Percentiles rank a stretch among this genome's conserved stretches.
These are phyloP conservation scores for Zasmidium citrigriseum DNA, from an alignment of 2,329 filamentous ascomycete genomes.

Conservation along the genomic window DNA sequence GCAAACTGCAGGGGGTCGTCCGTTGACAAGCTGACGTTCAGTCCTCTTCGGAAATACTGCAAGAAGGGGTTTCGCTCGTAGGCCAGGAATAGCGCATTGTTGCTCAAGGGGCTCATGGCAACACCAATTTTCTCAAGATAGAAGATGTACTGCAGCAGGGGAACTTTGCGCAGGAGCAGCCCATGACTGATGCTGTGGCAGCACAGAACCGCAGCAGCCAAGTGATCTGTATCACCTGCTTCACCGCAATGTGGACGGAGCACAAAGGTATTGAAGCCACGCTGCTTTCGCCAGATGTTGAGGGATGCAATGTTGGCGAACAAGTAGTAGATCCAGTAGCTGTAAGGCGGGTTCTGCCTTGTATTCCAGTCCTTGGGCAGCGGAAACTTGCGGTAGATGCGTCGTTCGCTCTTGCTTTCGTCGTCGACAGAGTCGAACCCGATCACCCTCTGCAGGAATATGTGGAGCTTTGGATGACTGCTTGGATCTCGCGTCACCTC, in stretches of 20 bases:
- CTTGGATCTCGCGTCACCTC: slow-evolving; percentile 87
- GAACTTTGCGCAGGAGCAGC: slow-evolving; percentile 87
- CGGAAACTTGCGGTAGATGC: slow-evolving; percentile 94
- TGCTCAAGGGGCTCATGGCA: slow-evolving; percentile 98
- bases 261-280: slow-evolving; percentile 94
- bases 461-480: slow-evolving; percentile 86
- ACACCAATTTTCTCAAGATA: slow-evolving; percentile 98
- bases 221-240: slow-evolving; percentile 92
- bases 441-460: slow-evolving; percentile 93
- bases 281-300: slow-evolving; percentile 85
- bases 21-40: slow-evolving; percentile 95
- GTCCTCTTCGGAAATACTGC: slow-evolving; percentile 88
- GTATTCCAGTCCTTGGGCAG: slow-evolving; percentile 86
- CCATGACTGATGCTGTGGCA: slow-evolving; percentile 98
- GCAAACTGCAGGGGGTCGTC: slow-evolving; percentile 97
- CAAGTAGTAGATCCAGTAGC: slow-evolving; percentile 98
- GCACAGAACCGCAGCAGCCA: slow-evolving; percentile 87
- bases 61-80: slow-evolving; percentile 97
- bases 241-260: slow-evolving; percentile 94
- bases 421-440: slow-evolving; percentile 98
- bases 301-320: slow-evolving; percentile 92
- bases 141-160: slow-evolving; percentile 92
- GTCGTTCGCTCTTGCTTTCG: slow-evolving; percentile 92
- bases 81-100: slow-evolving; percentile 93
- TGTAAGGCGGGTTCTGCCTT: slow-evolving; percentile 95